Base-by-base conservation (phyloP, 495 filamentous ascomycete species). In the Hypomontagnella monticulosa region DNA sequence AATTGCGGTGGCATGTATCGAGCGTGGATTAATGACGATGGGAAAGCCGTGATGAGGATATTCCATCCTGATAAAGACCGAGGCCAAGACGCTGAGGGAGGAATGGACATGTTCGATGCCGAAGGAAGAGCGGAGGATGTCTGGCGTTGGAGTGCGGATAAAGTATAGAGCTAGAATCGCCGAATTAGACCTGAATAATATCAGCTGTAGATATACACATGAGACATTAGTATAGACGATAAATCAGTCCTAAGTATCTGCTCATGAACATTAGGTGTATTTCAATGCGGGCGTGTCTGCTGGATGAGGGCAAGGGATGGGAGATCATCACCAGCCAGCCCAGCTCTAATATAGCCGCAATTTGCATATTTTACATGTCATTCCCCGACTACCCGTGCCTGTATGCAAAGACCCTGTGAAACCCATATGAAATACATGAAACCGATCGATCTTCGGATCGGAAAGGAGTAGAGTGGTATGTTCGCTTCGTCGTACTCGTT, bases 1-100 rank as follows among this genome's bases (percentile, higher is more conserved):
- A 97, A 97, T 72, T 96, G 91, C 67, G 90, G 88, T 3, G 93
- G 93, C 0, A 94, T 97, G 91, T 96, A 91, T 76, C 81, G 93
- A 27, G 91, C 90, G 6, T 95, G 88, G 85, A 73, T 92, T 30
- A 87, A 91, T 61, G 84, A 83, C 34, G 63, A 87, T 38, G 92
- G 89, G 3, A 76, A 76, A 32, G 83, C 85, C 56, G 80, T 76
- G 53, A 86, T 89, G 40, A 86, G 87, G 62, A 87, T 93, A 0
- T 96, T 80, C 70, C 76, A 75, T 27, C 69, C 73, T 1, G 75
- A 77, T 7, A 40, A 73, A 8, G 70, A 73, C 10, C 12, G 11
- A 33, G 14, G 3, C 7, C 30, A 14, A 6, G 6, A 27, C 23
- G 23, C 6, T 32, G 16, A 8, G n/a, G 27, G 2, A 19, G 27